Base-by-base conservation (phyloP, 306 rosid genomes). In the Clitoria ternatea region DNA sequence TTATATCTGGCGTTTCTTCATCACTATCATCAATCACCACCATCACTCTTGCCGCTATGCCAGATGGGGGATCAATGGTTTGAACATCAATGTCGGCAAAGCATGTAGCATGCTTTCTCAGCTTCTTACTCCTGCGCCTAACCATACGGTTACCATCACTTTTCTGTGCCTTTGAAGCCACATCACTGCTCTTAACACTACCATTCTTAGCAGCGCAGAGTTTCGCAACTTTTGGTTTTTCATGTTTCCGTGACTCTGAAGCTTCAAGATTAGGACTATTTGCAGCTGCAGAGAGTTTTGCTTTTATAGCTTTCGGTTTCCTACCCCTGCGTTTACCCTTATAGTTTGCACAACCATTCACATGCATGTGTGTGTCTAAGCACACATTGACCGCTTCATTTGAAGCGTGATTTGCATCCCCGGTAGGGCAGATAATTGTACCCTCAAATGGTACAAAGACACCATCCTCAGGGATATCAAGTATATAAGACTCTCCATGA, bases 401-500 rank as follows among this genome's bases (percentile, higher is more conserved):
- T 23, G 59, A 30, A 57, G 8, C 42, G 14, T 26, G 20, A 55
- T n/a, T 13, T 55, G 39, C 20, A 55, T n/a, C 3, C 26, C n/a
- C 0, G 2, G 14, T 26, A 12, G 5, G 12, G 61, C 10, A 54
- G 4, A 14, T 54, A 26, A 33, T 8, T 1, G 18, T 4, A 23
- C 5, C 27, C 37, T 54, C 36, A 6, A n/a, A n/a, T n/a, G 15
- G 5, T n/a, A 67, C 33, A 6, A 8, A 54, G 11, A 77, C 33
- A 20, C 29, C 52, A 13, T 73, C 82, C 42, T 73, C 45, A 48
- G 36, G 12, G 4, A 77, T 67, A 7, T 73, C 74, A 20, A 77
- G 77, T 3, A 29, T 66, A 73, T 61, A 55, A 22, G 63, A 77
- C 5, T 53, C 45, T 61, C 77, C 82, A 59, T 48, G 26, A 13